These are phyloP conservation scores for Linnemannia elongata DNA, from an alignment of 192 early-diverging fungal species.

Conservation along the genomic window DNA sequence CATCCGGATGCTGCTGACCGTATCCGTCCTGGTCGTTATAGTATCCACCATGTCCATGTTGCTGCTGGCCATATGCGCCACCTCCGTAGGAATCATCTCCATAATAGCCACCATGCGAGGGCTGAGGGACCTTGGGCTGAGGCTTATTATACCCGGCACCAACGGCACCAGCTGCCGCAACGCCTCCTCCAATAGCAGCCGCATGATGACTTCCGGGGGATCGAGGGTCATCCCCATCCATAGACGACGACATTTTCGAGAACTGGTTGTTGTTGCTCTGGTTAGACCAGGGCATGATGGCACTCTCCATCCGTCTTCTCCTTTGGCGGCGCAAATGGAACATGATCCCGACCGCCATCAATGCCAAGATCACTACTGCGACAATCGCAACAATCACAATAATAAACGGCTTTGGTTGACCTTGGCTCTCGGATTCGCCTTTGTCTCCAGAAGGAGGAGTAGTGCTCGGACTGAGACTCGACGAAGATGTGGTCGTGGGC, in stretches of 20 bases:
- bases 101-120: conserved; percentile 15
- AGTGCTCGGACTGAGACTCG: background rate
- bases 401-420: conserved; percentile 3
- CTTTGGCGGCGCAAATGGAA: conserved; percentile 29
- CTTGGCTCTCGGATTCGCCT: background rate
- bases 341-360: conserved; percentile 19
- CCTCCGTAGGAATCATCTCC: background rate
- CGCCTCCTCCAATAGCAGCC: background rate
- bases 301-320: conserved; percentile 28
- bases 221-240: conserved; percentile 30
- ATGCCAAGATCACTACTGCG: conserved; percentile 14
- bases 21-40: conserved; percentile 4
- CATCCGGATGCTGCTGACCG: conserved; percentile 10
- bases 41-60: conserved; percentile 15
- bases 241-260: conserved; percentile 33
- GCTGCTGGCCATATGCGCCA: background rate
- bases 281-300: conserved; percentile 49
- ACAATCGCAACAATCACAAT: conserved; percentile 35
- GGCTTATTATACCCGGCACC: conserved; percentile 26
- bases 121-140: conserved; percentile 15
- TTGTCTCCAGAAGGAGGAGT: background rate
- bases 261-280: conserved; percentile 27
- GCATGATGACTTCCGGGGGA: background rate
- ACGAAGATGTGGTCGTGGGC: background rate
- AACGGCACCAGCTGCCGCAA: background rate